phyloP scores from a whole-genome alignment of 2,329 filamentous ascomycete genomes.

The Colletotrichum cereale region DNA sequence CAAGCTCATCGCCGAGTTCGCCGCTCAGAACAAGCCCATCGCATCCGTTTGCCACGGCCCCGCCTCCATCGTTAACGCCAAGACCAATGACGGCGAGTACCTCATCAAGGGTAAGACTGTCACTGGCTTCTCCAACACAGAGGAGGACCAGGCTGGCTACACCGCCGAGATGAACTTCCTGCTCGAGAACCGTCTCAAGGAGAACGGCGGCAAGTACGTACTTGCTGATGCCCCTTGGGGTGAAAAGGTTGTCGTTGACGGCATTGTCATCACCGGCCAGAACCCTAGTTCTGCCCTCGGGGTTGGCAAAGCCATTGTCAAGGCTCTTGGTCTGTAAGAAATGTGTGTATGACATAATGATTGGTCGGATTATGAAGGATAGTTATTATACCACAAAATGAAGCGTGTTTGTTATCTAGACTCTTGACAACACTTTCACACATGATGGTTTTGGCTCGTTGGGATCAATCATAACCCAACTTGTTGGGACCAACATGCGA shows the following conservation, averaged over 20 bases:
- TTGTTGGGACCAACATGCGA: neutral
- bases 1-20: constrained; percentile 73
- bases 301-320: constrained; percentile 64
- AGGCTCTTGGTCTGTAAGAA: constrained; percentile 53
- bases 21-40: constrained; percentile 70
- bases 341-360: constrained; percentile 21
- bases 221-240: constrained; percentile 64
- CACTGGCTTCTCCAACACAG: constrained; percentile 73
- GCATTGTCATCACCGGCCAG: constrained; percentile 68
- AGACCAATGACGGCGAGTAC: constrained; percentile 61
- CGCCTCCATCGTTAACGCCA: constrained; percentile 71
- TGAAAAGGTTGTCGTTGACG: constrained; percentile 63
- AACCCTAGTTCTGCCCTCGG: constrained; percentile 66
- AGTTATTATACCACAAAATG: constrained; percentile 1
- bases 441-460: neutral
- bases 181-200: constrained; percentile 67
- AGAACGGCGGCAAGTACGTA: constrained; percentile 66
- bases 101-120: constrained; percentile 69
- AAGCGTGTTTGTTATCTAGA: neutral
- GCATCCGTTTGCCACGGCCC: constrained; percentile 79
- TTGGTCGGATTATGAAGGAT: constrained; percentile 8
- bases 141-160: constrained; percentile 61
- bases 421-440: accelerated
- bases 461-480: neutral
- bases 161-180: constrained; percentile 69